Percentiles rank a stretch among this genome's conserved stretches.
phyloP scores from a whole-genome alignment of 306 rosid species.

The Cicer pinnatifidum region DNA sequence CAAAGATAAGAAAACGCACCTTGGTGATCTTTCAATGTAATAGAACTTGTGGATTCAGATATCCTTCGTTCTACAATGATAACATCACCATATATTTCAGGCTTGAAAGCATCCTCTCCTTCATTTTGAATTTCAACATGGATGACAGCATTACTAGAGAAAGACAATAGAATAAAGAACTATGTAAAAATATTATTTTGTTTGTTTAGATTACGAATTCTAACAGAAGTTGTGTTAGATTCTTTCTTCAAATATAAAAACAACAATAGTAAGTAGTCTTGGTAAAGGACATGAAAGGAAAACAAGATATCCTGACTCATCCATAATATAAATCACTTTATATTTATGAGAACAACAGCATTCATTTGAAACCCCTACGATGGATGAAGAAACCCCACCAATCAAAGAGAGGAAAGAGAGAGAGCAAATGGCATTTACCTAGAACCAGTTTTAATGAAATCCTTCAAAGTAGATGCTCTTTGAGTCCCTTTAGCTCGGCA shows the following conservation, averaged over 20 bases:
- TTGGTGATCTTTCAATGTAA: constrained; percentile 68
- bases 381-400: too few relatives aligned
- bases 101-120: constrained; percentile 95
- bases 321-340: constrained; percentile 23
- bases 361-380: too few relatives aligned
- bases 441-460: constrained; percentile 83
- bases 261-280: background rate
- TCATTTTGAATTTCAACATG: constrained; percentile 76
- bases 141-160: constrained; percentile 72
- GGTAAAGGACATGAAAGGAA: background rate
- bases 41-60: constrained; percentile 62
- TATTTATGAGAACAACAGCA: too few relatives aligned
- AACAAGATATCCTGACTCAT: constrained; percentile 11
- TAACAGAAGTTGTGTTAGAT: background rate
- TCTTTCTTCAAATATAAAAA: constrained; percentile 9
- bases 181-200: constrained; percentile 6
- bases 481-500: constrained; percentile 92
- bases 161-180: constrained; percentile 39
- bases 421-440: constrained; percentile 50
- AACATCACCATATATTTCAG: constrained; percentile 64
- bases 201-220: background rate
- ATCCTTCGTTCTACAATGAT: constrained; percentile 79
- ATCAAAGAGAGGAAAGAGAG: too few relatives aligned
- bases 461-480: constrained; percentile 77
- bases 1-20: constrained; percentile 52